Evolutionary conservation across 495 filamentous ascomycete species (phyloP), one percentile per base, ranked within the genome.

Genomic region (Glonium stellatum): DNA sequence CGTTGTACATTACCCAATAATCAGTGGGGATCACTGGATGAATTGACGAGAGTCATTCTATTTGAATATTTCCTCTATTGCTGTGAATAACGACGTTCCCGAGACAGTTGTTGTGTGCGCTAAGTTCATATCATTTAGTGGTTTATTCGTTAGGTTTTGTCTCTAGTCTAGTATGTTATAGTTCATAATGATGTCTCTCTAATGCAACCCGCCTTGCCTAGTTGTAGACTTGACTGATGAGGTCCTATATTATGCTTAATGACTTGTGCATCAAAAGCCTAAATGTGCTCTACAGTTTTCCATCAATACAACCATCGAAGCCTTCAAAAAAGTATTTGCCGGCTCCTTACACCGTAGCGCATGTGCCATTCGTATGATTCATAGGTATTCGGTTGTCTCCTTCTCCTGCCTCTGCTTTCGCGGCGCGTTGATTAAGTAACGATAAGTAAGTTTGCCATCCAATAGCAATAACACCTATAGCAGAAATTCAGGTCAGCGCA

Each of bases 381-480:
- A 44, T 44, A 44, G 48, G 48, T 6, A 51, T 27, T 15, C 13
- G 18, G 2, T 15, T 23, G 23, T 48, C 39, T 1, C 55, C 35
- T 34, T 36, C 41, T 13, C 5, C 34, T 18, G 23, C 68, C 51
- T 79, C 80, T 68, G 83, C 77, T 42, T 74, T 72, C 64, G 87
- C 87, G 4, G 87, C 89, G 61, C 75, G 79, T 71, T 86, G 81
- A 63, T 95, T 96, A 70, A 97, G 73, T 73, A 83, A 87, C 55
- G 83, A 86, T 62, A 97, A 67, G 78, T 97, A 97, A 2, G 87
- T 89, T 75, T 96, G 92, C 91, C 91, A 97, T 1, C 88, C 87
- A 48, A 95, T 85, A 1, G 89, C 90, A 66, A 91, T 80, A 13
- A 82, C 71, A 5, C 81, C 69, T 66, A 51, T 12, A 12, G 54